phyloP scores from a whole-genome alignment of 1,284 basidiomycete genomes.

The Coniophora puteana region DNA sequence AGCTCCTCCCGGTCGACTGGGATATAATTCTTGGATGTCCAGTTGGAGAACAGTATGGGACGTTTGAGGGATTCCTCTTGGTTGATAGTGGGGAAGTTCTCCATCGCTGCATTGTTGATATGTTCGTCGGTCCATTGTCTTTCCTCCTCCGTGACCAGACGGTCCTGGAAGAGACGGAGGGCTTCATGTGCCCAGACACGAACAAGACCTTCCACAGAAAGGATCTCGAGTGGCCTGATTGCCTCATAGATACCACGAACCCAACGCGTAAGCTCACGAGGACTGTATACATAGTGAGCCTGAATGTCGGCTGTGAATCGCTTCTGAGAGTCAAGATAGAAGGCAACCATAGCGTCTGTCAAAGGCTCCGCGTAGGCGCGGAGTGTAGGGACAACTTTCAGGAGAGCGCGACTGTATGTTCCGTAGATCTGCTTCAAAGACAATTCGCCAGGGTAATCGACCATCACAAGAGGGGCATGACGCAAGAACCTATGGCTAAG shows the following conservation, averaged over 20 bases:
- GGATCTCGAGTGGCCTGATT: constrained; percentile 86
- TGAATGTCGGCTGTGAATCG: constrained; percentile 95
- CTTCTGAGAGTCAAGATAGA: constrained; percentile 93
- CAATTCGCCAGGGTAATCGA: constrained; percentile 97
- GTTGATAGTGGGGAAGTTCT: constrained; percentile 92
- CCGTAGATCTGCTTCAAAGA: constrained; percentile 99
- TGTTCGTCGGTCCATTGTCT: constrained; percentile 93
- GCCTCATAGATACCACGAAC: constrained; percentile 97
- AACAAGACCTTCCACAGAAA: constrained; percentile 92
- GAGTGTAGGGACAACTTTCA: constrained; percentile 94
- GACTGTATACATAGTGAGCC: constrained; percentile 99
- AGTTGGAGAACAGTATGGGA: constrained; percentile 97
- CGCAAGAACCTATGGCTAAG: constrained; percentile 96
- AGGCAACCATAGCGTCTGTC: constrained; percentile 96
- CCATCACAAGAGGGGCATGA: constrained; percentile 99
- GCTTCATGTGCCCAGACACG: constrained; percentile 99
- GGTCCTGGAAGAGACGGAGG: constrained; percentile 95
- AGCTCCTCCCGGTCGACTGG: constrained; percentile 92
- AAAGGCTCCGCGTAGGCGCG: constrained; percentile 93
- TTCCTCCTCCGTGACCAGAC: constrained; percentile 90
- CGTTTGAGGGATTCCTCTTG: constrained; percentile 78
- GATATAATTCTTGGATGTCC: constrained; percentile 98
- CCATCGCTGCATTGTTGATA: constrained; percentile 81
- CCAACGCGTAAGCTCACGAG: constrained; percentile 98
- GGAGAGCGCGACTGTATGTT: constrained; percentile 95